Evolutionary conservation across 2,329 filamentous ascomycete species (phyloP), one percentile per base, ranked within the genome.

Genomic region (Colletotrichum sp.): DNA sequence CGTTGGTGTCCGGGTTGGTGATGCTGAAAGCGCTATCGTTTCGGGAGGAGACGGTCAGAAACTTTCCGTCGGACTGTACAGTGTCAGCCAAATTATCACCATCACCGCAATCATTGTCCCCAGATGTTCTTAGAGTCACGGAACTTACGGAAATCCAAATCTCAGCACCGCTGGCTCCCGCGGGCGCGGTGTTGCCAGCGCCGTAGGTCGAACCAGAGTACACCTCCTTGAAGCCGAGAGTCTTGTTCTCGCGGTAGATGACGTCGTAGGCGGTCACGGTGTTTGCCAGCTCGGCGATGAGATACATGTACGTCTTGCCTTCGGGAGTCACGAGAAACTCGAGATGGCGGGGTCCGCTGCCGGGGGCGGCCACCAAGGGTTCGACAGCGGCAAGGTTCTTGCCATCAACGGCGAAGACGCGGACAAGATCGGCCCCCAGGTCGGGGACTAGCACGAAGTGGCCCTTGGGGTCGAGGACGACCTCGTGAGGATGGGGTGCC

Each of bases 11-110:
- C 78, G 86, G 87, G 82, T 87, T 87, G 72, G 86, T 83, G 71
- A 90, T 86, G 16, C 80, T 80, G 81, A 93, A 90, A 26, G 88
- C 84, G 60, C 85, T 86, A 80, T 93, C 93, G 80, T 90, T 90
- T 77, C 94, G 92, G 77, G 94, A 94, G 4, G 93, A 93, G 57
- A 94, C 88, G 78, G 94, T 87, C 67, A 96, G 82, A 85, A 92
- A 94, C 43, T 88, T 90, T 75, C 88, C 86, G 80, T 92, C 90
- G 65, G 91, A 90, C 91, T 92, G 70, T 24, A 9, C 15, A 10
- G 13, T 9, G 38, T 76, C n/a, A 77, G 67, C 58, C 32, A 71
- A 9, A 69, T 9, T 34, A 18, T 32, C n/a, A 13, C 21, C 9
- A 12, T 24, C n/a, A 13, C 21, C 9, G 7, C 16, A 13, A 52